Base-by-base conservation (phyloP, 2,329 filamentous ascomycete genomes). In the Colletotrichum falcatum region DNA sequence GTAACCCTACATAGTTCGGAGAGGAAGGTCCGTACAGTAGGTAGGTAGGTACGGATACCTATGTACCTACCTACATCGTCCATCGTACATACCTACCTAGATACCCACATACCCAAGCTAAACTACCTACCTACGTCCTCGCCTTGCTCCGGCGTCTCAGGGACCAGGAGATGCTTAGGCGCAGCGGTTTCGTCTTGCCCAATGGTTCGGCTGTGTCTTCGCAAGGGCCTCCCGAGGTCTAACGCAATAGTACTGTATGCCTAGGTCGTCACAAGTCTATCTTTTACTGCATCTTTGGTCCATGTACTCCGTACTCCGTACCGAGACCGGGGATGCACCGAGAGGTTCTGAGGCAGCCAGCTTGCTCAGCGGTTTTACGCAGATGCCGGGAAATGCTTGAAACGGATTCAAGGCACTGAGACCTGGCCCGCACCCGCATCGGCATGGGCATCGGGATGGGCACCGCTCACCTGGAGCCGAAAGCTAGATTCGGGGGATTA, bases 151-250 rank as follows among this genome's bases (percentile, higher is more conserved):
- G 44, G 44, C 44, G 44, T 46, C 44, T 23, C 20, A 23, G 20
- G 44, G 20, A 51, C 30, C 20, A n/a, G 62, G 62, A 30, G 18
- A 51, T 49, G n/a, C 54, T 46, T 23, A 20, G 48, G 14, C 8
- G 37, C 46, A 61, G 58, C 63, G 54, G 54, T 44, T 51, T 65
- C 44, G 44, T 26, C 54, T 60, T 20, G 33, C 51, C 35, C 28
- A 30, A 8, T 30, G 6, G 18, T 35, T 33, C 54, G 44, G 33
- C 55, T 20, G 14, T 18, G 12, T 30, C 26, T 30, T 53, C 49
- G 26, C 28, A 53, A 5, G 49, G 49, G 28, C 49, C 11, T 16
- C 16, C 7, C 42, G 42, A 44, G 5, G 39, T 7, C 8, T 9
- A 35, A 2, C n/a, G n/a, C n/a, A n/a, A n/a, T n/a, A n/a, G n/a